These are phyloP conservation scores for Puccinia triticina DNA, from an alignment of 1,284 basidiomycete species.

Conservation along the genomic window DNA sequence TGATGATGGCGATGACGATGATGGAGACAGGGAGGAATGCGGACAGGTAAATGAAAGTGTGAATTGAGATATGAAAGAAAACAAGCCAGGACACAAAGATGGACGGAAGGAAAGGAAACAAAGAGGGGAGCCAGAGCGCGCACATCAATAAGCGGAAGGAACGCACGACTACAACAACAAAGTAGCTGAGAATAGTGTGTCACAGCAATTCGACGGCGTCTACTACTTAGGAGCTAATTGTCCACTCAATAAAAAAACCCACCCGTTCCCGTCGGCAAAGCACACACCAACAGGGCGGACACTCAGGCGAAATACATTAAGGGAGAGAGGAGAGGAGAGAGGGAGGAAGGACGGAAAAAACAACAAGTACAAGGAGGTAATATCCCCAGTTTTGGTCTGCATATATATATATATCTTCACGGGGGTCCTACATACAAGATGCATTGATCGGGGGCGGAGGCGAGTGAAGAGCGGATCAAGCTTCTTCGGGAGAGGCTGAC, in stretches of 20 bases:
- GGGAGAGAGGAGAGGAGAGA: neutral
- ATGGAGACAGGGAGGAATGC: neutral
- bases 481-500: neutral
- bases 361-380: conserved; percentile 20
- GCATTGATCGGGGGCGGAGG: neutral
- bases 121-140: neutral
- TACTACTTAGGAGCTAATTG: too few species aligned
- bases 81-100: neutral
- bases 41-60: conserved; percentile 19
- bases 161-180: too few species aligned
- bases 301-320: conserved; percentile 24
- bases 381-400: conserved; percentile 10
- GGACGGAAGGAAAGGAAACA: neutral
- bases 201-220: conserved; percentile 2
- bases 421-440: neutral
- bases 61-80: neutral
- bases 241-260: too few species aligned
- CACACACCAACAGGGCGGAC: conserved; percentile 2
- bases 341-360: neutral
- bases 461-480: neutral
- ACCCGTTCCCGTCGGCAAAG: neutral
- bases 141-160: neutral
- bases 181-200: neutral
- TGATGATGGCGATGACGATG: neutral
- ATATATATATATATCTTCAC: too few species aligned